These are phyloP conservation scores for Hansfordia pulvinata DNA, from an alignment of 2,329 filamentous ascomycete species.

Conservation along the genomic window DNA sequence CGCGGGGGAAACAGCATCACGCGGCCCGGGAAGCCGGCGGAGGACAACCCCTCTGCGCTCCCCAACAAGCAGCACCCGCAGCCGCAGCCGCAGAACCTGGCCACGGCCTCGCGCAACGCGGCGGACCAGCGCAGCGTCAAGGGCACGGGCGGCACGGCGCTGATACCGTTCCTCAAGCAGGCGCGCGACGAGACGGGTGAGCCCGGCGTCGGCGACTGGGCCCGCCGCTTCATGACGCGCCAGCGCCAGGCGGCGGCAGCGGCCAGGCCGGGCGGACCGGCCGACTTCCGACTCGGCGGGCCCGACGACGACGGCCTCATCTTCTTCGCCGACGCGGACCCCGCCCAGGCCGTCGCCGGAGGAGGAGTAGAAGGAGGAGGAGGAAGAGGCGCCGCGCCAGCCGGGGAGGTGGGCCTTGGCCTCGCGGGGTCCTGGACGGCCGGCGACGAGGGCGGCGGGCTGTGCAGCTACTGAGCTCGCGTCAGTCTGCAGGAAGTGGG, in stretches of 20 bases:
- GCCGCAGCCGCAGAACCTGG: conserved; percentile 35
- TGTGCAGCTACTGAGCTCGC: conserved; percentile 42
- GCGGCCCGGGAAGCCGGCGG: too few species aligned
- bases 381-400: too few species aligned
- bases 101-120: conserved; percentile 36
- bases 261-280: too few species aligned
- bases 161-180: conserved; percentile 95
- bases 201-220: conserved; percentile 62
- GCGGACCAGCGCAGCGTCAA: conserved; percentile 52
- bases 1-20: too few species aligned
- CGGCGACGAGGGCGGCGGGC: conserved; percentile 61
- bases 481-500: too few species aligned
- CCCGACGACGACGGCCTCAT: conserved; percentile 21
- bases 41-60: too few species aligned
- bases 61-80: conserved; percentile 19
- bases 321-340: conserved; percentile 15
- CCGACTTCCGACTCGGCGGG: conserved; percentile 46
- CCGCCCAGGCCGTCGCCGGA: conserved; percentile 13
- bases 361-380: too few species aligned
- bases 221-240: conserved; percentile 41
- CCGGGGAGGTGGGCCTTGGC: conserved; percentile 38
- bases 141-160: conserved; percentile 82
- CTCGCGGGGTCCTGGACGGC: conserved; percentile 81
- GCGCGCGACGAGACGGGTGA: conserved; percentile 92
- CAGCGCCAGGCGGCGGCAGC: conserved; percentile 31